Evolutionary conservation across 495 filamentous ascomycete genomes (phyloP), one percentile per base, ranked within the genome.

Genomic region (Pseudotulostoma volvatum): DNA sequence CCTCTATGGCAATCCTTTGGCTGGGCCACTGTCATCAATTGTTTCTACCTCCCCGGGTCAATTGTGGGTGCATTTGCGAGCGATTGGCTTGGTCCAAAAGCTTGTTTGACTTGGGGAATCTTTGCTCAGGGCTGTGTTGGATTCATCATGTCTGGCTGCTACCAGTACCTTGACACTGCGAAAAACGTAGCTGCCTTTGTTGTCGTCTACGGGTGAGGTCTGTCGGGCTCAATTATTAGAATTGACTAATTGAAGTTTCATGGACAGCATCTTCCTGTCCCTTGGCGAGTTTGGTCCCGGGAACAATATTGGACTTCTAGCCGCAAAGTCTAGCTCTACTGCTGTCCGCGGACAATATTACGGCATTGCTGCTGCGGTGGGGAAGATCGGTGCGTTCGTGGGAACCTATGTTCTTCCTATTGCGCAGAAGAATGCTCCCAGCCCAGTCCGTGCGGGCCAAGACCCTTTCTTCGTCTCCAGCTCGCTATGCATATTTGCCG

Each of bases 291-390:
- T 87, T 31, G 87, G 86, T 0, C 84, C 87, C 0, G 87, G 86
- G 18, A 77, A 95, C 59, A 93, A 93, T 55, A 92, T 93, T 47
- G 85, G 86, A 3, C 71, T 93, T 0, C 57, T 86, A 15, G 85
- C 86, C 0, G 81, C 82, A 37, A 93, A 93, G 60, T 87, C 81
- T 11, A 79, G 76, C 53, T 82, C 86, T 1, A 95, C 87, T 3
- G 76, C 77, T 8, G 78, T 95, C 21, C 68, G 86, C 16, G 87
- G 86, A 7, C 83, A 90, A 50, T 95, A 92, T 61, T 95, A 95
- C 56, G 84, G 80, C 9, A 74, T 92, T 38, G 84, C 85, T 1
- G 86, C 86, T 1, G 86, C 86, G 0, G 44, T 76, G 0, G 84
- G 86, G 30, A 85, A 84, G 56, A 71, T 93, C 34, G 87, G 87